These are phyloP conservation scores for Asterionellopsis glacialis DNA, from an alignment of 108 stramenopile species.

Conservation along the genomic window DNA sequence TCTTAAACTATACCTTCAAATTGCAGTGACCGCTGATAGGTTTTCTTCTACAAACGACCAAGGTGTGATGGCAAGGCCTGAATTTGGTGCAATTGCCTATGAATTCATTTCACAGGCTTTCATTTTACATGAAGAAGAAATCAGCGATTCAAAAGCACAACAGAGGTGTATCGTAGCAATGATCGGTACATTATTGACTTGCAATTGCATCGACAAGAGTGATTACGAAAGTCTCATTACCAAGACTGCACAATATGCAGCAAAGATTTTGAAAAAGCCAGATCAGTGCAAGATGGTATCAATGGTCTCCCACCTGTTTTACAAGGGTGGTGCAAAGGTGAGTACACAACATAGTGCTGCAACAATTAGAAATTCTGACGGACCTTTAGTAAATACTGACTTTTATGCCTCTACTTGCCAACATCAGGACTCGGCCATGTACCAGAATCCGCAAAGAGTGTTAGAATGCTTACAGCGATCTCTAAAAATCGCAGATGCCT, in stretches of 20 bases:
- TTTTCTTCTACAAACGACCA: constrained; percentile 26
- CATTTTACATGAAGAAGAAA: constrained; percentile 88
- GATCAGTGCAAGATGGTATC: constrained; percentile 95
- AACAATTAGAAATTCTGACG: too few species aligned
- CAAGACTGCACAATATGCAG: constrained; percentile 91
- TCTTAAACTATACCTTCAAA: constrained; percentile 86
- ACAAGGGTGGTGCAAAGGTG: constrained; percentile 32
- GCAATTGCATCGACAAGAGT: constrained; percentile 58
- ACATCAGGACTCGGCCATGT: constrained; percentile 1
- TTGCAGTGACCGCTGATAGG: constrained; percentile 83
- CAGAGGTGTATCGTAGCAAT: constrained; percentile 75
- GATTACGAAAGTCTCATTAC: constrained; percentile 94
- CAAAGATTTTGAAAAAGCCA: constrained; percentile 90
- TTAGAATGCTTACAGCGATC: constrained; percentile 93
- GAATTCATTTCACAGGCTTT: constrained; percentile 95
- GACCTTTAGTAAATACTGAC: background rate
- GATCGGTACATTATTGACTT: constrained; percentile 84
- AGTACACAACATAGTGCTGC: background rate
- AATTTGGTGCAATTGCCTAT: constrained; percentile 83
- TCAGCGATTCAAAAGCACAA: constrained; percentile 83
- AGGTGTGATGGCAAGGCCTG: constrained; percentile 17
- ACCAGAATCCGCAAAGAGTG: constrained; percentile 83
- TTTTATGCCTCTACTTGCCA: constrained; percentile 5
- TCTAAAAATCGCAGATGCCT: constrained; percentile 88
- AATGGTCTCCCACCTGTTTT: constrained; percentile 91